phyloP scores from a whole-genome alignment of 2,329 filamentous ascomycete species.

The Laburnicola sp. region DNA sequence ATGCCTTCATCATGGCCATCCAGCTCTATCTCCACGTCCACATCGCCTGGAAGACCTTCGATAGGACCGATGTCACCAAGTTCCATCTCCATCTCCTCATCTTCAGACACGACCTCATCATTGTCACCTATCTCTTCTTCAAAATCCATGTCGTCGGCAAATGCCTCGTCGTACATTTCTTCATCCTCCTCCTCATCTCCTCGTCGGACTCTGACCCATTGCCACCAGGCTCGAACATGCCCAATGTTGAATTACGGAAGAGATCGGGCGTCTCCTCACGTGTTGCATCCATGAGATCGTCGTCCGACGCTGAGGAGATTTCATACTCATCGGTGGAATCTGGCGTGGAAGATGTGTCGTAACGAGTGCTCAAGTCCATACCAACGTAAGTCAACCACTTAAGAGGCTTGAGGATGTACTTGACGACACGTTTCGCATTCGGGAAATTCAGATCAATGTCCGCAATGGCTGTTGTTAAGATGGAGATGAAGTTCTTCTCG shows the following conservation, averaged over 20 bases:
- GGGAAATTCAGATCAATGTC: slow-evolving; percentile 96
- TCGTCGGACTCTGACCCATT: slow-evolving; percentile 77
- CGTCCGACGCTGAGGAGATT: slow-evolving; percentile 86
- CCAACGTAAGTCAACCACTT: slow-evolving; percentile 86
- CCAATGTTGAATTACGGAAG: slow-evolving; percentile 92
- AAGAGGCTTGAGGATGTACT: slow-evolving; percentile 90
- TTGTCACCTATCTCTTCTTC: slow-evolving; percentile 72
- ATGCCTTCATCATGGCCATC: slow-evolving; percentile 65
- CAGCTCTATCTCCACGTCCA: slow-evolving; percentile 86
- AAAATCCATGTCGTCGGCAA: slow-evolving; percentile 89
- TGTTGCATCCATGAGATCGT: slow-evolving; percentile 79
- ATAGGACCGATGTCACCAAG: slow-evolving; percentile 76
- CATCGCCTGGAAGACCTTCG: slow-evolving; percentile 64
- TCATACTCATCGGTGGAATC: slow-evolving; percentile 78
- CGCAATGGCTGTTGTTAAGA: slow-evolving; percentile 86
- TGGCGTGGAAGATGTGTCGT: slow-evolving; percentile 69
- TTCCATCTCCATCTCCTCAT: slow-evolving; percentile 85
- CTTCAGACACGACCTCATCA: slow-evolving; percentile 78
- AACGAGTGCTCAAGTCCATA: slow-evolving; percentile 79
- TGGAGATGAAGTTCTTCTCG: slow-evolving; percentile 91
- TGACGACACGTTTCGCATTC: slow-evolving; percentile 88
- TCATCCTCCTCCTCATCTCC: slow-evolving; percentile 68
- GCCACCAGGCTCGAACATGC: slow-evolving; percentile 80
- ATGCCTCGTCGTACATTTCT: slow-evolving; percentile 91
- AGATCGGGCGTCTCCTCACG: slow-evolving; percentile 84